Evolutionary conservation across 2,329 filamentous ascomycete genomes (phyloP), one percentile per base, ranked within the genome.

Genomic region (Penicillium sp.): DNA sequence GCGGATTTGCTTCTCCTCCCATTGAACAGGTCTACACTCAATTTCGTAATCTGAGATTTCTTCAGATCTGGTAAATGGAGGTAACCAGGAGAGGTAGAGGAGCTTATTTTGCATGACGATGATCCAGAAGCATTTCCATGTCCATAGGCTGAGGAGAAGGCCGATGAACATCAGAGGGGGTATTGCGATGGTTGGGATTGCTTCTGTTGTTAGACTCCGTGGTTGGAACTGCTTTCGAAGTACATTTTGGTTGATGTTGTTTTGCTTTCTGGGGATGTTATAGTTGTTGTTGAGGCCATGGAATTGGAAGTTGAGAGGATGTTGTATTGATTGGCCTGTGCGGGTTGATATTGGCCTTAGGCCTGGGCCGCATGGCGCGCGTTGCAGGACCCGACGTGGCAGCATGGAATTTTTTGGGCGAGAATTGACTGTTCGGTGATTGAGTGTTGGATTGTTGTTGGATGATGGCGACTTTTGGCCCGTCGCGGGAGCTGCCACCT

Each of bases 101-200:
- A 91, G 88, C 64, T 86, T 85, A 63, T 91, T 88, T 69, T 91
- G 88, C 64, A 90, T 87, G 4, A 87, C 58, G 25, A 92, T 75
- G 72, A 90, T 81, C 82, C 89, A 87, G 45, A 82, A 68, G 63
- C 86, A 89, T 67, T 81, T 81, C 68, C 78, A 80, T 1, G 72
- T 67, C 78, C 78, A 91, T 12, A 91, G 72, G 3, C 77, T 77
- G 14, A 87, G 60, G 3, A 88, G 75, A 30, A 91, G 74, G 1
- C 84, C 82, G 12, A 75, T 66, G 62, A 89, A 90, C 36, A 88
- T 73, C 6, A 79, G 62, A 0, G 88, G 88, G 7, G 87, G 83
- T 3, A 86, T 69, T n/a, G 87, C 67, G 11, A 79, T 55, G 1
- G 71, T 56, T 0, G 75, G 74, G 9, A 79, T 63, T 14, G 64